These are phyloP conservation scores for Lachnellula cervina DNA, from an alignment of 2,329 filamentous ascomycete genomes.

Conservation along the genomic window DNA sequence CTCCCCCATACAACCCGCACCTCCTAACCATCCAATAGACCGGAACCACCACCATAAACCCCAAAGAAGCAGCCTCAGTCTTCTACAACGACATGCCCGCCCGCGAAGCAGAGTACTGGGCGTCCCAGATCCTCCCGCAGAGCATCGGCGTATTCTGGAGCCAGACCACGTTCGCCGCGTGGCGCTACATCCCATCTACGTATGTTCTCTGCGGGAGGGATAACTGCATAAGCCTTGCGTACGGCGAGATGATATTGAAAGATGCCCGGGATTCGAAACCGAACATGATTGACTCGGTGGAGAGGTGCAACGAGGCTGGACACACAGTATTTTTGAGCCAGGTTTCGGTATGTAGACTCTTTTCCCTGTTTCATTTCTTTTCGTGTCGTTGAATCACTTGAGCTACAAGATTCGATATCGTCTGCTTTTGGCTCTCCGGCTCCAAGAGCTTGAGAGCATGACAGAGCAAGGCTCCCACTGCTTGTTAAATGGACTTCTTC, in stretches of 20 bases:
- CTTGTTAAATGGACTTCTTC: background rate
- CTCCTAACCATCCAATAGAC: slow-evolving; percentile 17
- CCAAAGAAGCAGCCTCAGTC: slow-evolving; percentile 30
- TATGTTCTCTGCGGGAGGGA: slow-evolving; percentile 24
- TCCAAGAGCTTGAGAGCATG: background rate
- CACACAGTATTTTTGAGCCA: slow-evolving; percentile 15
- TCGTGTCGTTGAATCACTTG: background rate
- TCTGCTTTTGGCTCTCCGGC: background rate
- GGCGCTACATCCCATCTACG: slow-evolving; percentile 25
- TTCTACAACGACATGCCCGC: slow-evolving; percentile 41
- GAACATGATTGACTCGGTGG: slow-evolving; percentile 14
- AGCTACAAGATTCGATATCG: background rate
- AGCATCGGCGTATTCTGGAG: slow-evolving; percentile 32
- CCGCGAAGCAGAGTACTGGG: slow-evolving; percentile 37
- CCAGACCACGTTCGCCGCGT: slow-evolving; percentile 25
- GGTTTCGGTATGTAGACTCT: slow-evolving; percentile 6
- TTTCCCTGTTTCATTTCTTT: background rate
- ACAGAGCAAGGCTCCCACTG: background rate
- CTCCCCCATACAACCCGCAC: slow-evolving; percentile 25
- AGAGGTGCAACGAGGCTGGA: slow-evolving; percentile 13
- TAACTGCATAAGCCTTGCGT: slow-evolving; percentile 12
- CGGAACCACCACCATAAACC: slow-evolving; percentile 32
- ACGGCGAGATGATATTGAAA: slow-evolving; percentile 15
- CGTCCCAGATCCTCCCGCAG: slow-evolving; percentile 35
- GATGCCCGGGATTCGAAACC: slow-evolving; percentile 6